Evolutionary conservation across 176 grass and related monocot genomes (phyloP).

Genomic region (Triticum timopheevii): DNA sequence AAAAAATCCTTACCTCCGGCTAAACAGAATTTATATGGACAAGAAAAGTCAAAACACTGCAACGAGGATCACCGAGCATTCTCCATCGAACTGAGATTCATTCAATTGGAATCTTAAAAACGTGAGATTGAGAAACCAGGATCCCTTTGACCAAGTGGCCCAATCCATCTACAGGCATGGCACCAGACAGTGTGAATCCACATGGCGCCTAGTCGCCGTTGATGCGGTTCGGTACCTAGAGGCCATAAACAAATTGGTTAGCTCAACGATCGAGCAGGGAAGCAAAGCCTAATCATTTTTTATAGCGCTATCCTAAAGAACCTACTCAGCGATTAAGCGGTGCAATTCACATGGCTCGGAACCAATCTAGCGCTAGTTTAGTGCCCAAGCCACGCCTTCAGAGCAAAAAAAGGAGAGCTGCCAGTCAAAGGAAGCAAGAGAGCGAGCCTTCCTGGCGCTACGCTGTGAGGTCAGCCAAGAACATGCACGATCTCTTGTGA

Average conservation of each 20-base stretch:
- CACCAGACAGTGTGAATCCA: constrained; percentile 10
- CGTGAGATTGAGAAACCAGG: not conserved
- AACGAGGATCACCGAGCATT: not conserved
- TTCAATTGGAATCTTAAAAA: not conserved
- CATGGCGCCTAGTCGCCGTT: constrained; percentile 22
- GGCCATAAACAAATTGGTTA: constrained; percentile 16
- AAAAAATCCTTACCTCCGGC: too few relatives aligned
- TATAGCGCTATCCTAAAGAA: not conserved
- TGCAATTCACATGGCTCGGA: constrained; percentile 47
- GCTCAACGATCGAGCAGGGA: not conserved
- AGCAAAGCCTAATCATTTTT: not conserved
- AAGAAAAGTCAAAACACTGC: not conserved
- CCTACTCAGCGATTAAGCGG: not conserved
- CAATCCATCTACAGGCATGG: not conserved
- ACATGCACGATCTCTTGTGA: not conserved
- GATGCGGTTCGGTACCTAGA: not conserved
- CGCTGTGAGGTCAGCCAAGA: not conserved
- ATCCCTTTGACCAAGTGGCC: not conserved
- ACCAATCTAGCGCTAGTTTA: not conserved
- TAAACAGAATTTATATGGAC: not conserved
- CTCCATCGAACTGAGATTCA: not conserved
- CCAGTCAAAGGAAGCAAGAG: constrained; percentile 36
- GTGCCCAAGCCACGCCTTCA: constrained; percentile 4
- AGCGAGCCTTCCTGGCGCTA: constrained; percentile 3
- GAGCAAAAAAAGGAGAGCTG: not conserved